Conservation (phyloP, 176 grass and related monocot species). For the Oryza brachyantha region DNA sequence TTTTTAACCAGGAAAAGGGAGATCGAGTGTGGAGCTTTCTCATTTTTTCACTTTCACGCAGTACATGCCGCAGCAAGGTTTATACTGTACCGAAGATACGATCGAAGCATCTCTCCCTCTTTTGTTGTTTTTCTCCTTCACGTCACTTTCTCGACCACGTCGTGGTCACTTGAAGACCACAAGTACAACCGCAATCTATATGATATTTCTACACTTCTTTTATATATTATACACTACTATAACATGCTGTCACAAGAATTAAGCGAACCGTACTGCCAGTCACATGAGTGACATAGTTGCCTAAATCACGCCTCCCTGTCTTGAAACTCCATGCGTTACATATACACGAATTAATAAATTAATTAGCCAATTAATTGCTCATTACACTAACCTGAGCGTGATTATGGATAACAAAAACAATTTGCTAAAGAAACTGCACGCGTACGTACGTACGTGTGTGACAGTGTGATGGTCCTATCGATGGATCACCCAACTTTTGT, state of each 20-base stretch:
- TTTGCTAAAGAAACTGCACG: not conserved
- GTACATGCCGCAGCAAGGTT: too few species aligned
- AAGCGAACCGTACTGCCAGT: constrained; percentile 23
- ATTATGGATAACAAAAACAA: constrained; percentile 32
- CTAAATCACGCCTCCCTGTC: constrained; percentile 1
- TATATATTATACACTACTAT: not conserved
- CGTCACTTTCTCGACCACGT: not conserved
- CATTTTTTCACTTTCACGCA: not conserved
- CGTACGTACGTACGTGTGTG: not conserved
- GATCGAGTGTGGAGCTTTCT: not conserved
- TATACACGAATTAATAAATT: not conserved
- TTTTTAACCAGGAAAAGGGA: not conserved
- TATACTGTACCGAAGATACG: not conserved
- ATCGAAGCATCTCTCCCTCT: not conserved
- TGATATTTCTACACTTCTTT: not conserved
- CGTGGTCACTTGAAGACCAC: not conserved
- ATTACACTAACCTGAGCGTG: constrained; percentile 1
- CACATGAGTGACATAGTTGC: constrained; percentile 23
- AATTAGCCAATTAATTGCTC: constrained; percentile 4
- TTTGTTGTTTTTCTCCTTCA: not conserved
- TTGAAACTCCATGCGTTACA: not conserved
- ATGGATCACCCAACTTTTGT: too few species aligned
- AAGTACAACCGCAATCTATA: not conserved
- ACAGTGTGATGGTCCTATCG: too few species aligned
- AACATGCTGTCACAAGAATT: not conserved